Base-by-base conservation (phyloP, 2,329 filamentous ascomycete species). In the Diaporthe aspalathi region DNA sequence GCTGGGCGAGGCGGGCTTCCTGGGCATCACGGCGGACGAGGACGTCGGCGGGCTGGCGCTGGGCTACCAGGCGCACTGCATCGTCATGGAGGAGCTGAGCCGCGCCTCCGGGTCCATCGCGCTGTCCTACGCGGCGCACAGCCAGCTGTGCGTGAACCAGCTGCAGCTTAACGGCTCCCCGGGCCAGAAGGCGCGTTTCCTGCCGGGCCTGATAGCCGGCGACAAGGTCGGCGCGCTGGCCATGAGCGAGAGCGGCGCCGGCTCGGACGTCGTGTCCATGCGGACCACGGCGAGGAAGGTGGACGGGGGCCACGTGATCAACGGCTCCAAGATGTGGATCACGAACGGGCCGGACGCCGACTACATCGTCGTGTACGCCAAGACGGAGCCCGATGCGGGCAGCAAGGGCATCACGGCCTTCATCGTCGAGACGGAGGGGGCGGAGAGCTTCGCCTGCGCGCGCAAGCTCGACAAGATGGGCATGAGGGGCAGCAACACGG, bases 291-390 rank as follows among this genome's bases (percentile, higher is more conserved):
- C 95, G 0, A 92, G 90, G 79, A 86, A 89, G 74, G 93, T 94
- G 14, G 93, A 96, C 77, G 95, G 94, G 45, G 95, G 95, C 35
- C 98, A 93, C 81, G 74, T 95, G 24, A 85, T 99, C 69, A 94
- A 95, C 78, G 95, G 95, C 40, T 93, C 92, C 73, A 98, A 99
- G 87, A 98, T 98, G 95, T 99, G 95, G 95, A 99, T 99, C 80
- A 99, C 95, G 73, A 99, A 99, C 82, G 94, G 95, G 5, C 95
- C 95, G 0, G 95, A 98, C 79, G 96, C 96, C n/a, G 89, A 97
- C 81, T 87, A 92, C 52, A 91, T 98, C 69, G 90, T 99, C 68
- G 94, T 99, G n/a, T 99, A 99, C 81, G 95, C 95, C 68, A 98
- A 98, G 86, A 98, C 95, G 1, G 88, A 91, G 71, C 95, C 95